These are phyloP conservation scores for Ophiostoma sp. DNA, from an alignment of 2,329 filamentous ascomycete genomes.

Conservation along the genomic window DNA sequence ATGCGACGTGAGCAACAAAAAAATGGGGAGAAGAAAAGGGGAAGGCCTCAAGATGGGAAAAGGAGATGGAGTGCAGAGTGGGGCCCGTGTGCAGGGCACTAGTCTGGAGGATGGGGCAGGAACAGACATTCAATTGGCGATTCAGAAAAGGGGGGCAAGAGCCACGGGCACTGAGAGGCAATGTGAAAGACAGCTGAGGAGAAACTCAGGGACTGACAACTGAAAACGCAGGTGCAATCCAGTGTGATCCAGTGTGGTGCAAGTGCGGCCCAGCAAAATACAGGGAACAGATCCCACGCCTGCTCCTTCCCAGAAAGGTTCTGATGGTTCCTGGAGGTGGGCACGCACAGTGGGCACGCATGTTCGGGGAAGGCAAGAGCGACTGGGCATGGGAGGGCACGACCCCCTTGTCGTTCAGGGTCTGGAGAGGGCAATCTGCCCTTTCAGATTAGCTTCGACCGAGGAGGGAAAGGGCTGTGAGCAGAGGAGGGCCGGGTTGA, in stretches of 20 bases:
- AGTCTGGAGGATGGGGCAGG: neutral
- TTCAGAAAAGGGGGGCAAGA: neutral
- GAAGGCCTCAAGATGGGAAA: slow-evolving; percentile 13
- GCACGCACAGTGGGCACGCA: neutral
- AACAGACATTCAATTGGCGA: neutral
- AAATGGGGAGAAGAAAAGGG: slow-evolving; percentile 23
- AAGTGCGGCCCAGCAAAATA: neutral
- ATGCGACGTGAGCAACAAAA: slow-evolving; percentile 17
- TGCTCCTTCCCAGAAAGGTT: slow-evolving; percentile 7
- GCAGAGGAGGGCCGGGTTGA: neutral
- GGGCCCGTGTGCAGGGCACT: slow-evolving; percentile 2
- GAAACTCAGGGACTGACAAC: neutral
- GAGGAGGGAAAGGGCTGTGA: slow-evolving; percentile 1
- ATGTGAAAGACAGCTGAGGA: neutral
- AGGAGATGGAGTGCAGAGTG: slow-evolving; percentile 14
- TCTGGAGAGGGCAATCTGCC: neutral
- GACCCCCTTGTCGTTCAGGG: neutral
- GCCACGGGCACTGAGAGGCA: slow-evolving; percentile 2
- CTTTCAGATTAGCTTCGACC: slow-evolving; percentile 8
- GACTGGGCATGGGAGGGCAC: neutral
- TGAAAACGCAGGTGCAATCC: neutral
- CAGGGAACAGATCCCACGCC: neutral
- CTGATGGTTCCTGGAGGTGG: neutral
- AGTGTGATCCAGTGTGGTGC: neutral
- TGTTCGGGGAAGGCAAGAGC: neutral